Conservation (phyloP, 371 early-diverging fungal genomes). For the Sporodiniella umbellata region DNA sequence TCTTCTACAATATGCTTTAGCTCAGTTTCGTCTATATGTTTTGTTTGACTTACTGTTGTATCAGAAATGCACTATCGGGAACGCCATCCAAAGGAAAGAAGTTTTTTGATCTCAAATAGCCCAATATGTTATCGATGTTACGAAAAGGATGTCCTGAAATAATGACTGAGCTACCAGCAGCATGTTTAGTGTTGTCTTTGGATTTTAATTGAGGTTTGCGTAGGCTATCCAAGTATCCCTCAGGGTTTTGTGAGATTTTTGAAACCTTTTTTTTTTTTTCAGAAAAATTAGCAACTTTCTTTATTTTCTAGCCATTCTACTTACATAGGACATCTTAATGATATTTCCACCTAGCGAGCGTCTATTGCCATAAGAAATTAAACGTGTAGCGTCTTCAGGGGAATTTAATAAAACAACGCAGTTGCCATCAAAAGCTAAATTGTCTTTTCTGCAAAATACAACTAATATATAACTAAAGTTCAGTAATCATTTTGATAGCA, state of each 20-base stretch:
- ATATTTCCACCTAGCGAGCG: constrained; percentile 39
- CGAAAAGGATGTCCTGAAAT: constrained; percentile 34
- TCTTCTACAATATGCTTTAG: constrained; percentile 23
- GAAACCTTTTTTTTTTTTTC: neutral
- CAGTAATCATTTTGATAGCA: neutral
- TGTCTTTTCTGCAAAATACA: constrained; percentile 31
- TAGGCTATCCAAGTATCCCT: constrained; percentile 9
- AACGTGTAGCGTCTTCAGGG: constrained; percentile 27
- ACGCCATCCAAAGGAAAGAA: constrained; percentile 41
- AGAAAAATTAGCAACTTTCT: too few relatives aligned
- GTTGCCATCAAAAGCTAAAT: constrained; percentile 35
- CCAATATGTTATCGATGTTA: constrained; percentile 27
- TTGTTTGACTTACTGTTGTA: constrained; percentile 43
- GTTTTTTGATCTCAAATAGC: constrained; percentile 34
- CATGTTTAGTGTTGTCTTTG: constrained; percentile 19
- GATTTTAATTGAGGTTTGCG: constrained; percentile 31
- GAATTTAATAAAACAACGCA: constrained; percentile 30
- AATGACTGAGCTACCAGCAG: constrained; percentile 37
- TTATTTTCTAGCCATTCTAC: too few relatives aligned
- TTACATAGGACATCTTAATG: constrained; percentile 32
- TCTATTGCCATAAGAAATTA: constrained; percentile 35
- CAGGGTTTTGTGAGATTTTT: neutral
- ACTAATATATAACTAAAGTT: constrained; percentile 14
- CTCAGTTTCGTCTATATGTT: neutral
- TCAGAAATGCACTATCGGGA: constrained; percentile 26